phyloP scores from a whole-genome alignment of 202 grass and related monocot genomes.

The Carex sylvatica region DNA sequence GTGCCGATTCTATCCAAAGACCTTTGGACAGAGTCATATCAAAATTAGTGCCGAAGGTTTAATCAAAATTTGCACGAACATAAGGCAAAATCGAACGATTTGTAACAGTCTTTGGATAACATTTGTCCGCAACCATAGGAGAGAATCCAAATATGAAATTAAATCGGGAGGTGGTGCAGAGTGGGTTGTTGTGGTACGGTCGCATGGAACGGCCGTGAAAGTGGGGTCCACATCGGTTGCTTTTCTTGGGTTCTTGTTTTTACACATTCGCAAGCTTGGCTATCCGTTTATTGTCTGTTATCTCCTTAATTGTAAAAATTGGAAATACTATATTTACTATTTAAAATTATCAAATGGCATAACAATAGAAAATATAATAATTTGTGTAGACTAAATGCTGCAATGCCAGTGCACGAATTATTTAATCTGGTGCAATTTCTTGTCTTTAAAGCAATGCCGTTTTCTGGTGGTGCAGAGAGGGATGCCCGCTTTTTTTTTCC shows the following conservation, averaged over 20 bases:
- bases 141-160: neutral
- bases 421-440: neutral
- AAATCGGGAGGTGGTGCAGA: neutral
- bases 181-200: neutral
- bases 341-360: neutral
- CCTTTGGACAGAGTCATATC: too few relatives aligned
- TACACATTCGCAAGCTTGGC: neutral
- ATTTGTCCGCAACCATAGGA: too few relatives aligned
- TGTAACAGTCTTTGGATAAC: too few relatives aligned
- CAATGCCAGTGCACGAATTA: neutral
- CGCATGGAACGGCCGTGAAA: neutral
- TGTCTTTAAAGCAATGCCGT: neutral
- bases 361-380: neutral
- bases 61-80: too few relatives aligned
- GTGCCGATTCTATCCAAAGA: too few relatives aligned
- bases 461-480: neutral
- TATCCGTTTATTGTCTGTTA: neutral
- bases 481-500: neutral
- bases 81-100: too few relatives aligned
- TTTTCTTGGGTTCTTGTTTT: slow-evolving; percentile 20
- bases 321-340: neutral
- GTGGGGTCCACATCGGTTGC: neutral
- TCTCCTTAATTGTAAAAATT: neutral
- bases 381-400: neutral
- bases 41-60: too few relatives aligned